Conservation (phyloP, 2,329 filamentous ascomycete genomes). For the Talaromyces pinophilus region DNA sequence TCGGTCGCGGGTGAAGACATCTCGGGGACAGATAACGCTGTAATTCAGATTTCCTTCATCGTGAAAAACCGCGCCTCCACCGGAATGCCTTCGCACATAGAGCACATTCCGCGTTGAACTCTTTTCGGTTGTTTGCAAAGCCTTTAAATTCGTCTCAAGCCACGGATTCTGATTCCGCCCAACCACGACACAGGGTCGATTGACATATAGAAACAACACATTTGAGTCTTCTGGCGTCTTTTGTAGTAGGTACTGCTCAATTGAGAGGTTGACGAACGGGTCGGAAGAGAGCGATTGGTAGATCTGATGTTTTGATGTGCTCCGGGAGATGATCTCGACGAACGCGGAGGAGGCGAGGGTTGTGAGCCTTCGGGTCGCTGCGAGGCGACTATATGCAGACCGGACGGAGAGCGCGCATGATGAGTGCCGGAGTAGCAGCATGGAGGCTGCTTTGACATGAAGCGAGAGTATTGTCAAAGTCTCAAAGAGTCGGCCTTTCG, state of each 20-base stretch:
- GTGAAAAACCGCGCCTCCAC: slow-evolving; percentile 92
- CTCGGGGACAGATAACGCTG: slow-evolving; percentile 80
- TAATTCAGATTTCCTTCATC: slow-evolving; percentile 93
- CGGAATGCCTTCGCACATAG: slow-evolving; percentile 80
- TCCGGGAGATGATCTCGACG: slow-evolving; percentile 37
- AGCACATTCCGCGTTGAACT: slow-evolving; percentile 45
- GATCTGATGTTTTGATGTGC: slow-evolving; percentile 57
- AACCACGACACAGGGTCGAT: slow-evolving; percentile 83
- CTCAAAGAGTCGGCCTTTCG: neutral
- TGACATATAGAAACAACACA: slow-evolving; percentile 84
- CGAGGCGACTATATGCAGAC: neutral
- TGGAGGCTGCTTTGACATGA: slow-evolving; percentile 27
- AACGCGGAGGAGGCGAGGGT: slow-evolving; percentile 36
- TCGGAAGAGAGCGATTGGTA: slow-evolving; percentile 70
- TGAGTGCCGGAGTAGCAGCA: slow-evolving; percentile 33
- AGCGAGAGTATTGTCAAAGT: neutral
- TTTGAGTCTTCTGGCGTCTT: slow-evolving; percentile 70
- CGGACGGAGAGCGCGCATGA: slow-evolving; percentile 23
- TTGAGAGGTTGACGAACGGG: slow-evolving; percentile 87
- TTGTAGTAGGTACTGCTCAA: slow-evolving; percentile 87
- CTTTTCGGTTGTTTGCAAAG: slow-evolving; percentile 53
- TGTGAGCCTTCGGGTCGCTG: slow-evolving; percentile 17
- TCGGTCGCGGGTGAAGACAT: slow-evolving; percentile 75
- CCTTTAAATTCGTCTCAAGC: slow-evolving; percentile 78
- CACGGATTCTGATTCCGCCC: slow-evolving; percentile 98